Evolutionary conservation across 306 rosid genomes (phyloP), one percentile per base, ranked within the genome.

Genomic region (Purshia tridentata): DNA sequence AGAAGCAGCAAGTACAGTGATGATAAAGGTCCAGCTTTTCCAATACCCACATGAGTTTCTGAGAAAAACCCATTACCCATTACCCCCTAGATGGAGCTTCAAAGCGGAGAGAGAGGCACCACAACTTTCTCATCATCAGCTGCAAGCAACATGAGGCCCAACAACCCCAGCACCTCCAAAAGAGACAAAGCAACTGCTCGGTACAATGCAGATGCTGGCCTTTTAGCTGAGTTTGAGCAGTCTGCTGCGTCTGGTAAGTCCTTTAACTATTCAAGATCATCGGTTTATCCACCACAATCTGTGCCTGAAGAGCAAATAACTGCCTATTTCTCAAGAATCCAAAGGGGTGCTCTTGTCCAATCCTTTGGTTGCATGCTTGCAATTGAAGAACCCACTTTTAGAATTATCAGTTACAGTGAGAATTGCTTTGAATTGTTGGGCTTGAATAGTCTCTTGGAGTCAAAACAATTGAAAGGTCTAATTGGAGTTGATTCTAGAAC

Each of bases 291-390:
- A 64, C 73, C 90, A 0, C 58, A 78, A 29, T 72, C 83, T 9
- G 96, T 88, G 8, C 83, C 93, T 4, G 97, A 81, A 6, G 84
- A 90, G 41, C 88, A 88, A 72, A 84, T 90, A 49, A 60, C 67
- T 70, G 80, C 82, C 3, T 92, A 88, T 68, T 69, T 92, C 35
- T 81, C 88, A 0, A 85, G 71, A 81, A 85, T 90, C 56, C 98
- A 90, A 76, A 90, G 98, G 84, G 92, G 98, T 44, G 84, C 92
- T 13, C 71, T 82, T 4, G 81, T 90, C 68, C 96, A 92, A 65
- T 79, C 96, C 23, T 88, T 85, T 75, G 98, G 96, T 8, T 92
- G 96, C 39, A 79, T 92, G 90, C 56, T 90, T 73, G 82, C 87
- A 15, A 74, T 92, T 75, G 91, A 90, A 13, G 95, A 84, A 71